Conservation (phyloP, 2,329 filamentous ascomycete genomes). For the Cadophora gregata region DNA sequence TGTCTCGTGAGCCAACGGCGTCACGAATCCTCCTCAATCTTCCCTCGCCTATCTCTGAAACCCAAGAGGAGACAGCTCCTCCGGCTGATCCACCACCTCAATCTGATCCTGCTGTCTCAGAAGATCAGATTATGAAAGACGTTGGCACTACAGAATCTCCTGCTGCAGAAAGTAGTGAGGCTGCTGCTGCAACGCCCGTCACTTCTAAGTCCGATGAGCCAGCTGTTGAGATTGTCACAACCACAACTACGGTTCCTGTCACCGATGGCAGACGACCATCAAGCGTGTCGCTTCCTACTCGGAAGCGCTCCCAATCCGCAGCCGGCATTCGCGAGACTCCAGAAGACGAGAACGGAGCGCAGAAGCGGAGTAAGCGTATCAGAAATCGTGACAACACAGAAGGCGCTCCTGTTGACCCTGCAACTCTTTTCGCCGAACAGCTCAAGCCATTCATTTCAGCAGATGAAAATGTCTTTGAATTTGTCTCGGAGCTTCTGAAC, state of each 20-base stretch:
- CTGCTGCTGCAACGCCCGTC: constrained; percentile 26
- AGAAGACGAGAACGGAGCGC: constrained; percentile 62
- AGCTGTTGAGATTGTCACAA: constrained; percentile 31
- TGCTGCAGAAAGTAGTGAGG: constrained; percentile 31
- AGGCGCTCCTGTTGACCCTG: constrained; percentile 57
- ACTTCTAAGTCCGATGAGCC: constrained; percentile 32
- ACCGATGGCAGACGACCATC: constrained; percentile 30
- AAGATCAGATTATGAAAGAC: constrained; percentile 41
- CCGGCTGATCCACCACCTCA: not conserved
- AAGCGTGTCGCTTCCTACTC: constrained; percentile 45
- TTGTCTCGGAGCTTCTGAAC: constrained; percentile 38
- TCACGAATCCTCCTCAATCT: constrained; percentile 36
- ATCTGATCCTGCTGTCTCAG: not conserved
- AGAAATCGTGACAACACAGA: constrained; percentile 62
- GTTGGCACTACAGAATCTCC: constrained; percentile 36
- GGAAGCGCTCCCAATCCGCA: constrained; percentile 67
- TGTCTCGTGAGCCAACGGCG: constrained; percentile 29
- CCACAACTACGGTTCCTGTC: constrained; percentile 35
- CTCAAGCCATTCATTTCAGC: constrained; percentile 48
- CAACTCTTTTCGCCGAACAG: constrained; percentile 58
- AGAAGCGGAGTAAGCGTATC: constrained; percentile 70
- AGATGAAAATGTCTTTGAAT: constrained; percentile 43
- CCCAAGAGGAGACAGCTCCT: not conserved
- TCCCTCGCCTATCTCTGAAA: constrained; percentile 25
- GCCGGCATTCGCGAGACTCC: constrained; percentile 62